A percentile compares a stretch with the other conserved stretches of the same genome.
Conservation (phyloP, 208 protist species). For the Sergeia podlipaevii region DNA sequence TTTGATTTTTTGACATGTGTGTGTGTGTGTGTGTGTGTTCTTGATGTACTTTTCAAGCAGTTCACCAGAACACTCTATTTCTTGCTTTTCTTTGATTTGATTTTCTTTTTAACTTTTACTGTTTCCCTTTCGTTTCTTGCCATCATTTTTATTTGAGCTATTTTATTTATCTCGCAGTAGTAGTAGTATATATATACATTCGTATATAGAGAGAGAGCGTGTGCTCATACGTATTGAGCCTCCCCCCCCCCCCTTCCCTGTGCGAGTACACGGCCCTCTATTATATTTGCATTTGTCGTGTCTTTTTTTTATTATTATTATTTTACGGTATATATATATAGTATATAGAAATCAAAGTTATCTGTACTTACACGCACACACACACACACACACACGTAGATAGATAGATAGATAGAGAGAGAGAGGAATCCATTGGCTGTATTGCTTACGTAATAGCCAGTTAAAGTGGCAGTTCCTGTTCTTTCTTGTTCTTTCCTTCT, state of each 20-base stretch:
- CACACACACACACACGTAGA: background rate
- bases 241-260: too few species aligned
- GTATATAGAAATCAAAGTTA: background rate
- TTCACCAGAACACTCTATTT: too few species aligned
- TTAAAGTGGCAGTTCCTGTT: background rate
- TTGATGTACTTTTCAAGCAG: too few species aligned
- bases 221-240: background rate
- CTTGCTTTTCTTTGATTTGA: constrained; percentile 2
- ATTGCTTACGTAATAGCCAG: background rate
- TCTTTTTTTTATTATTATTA: background rate
- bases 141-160: constrained; percentile 11
- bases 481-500: background rate
- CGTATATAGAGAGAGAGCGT: constrained; percentile 1
- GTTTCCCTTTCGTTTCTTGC: background rate
- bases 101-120: constrained; percentile 10
- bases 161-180: too few species aligned
- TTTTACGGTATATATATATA: background rate
- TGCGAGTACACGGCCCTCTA: background rate
- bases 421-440: background rate
- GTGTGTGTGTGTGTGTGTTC: too few species aligned
- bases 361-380: background rate
- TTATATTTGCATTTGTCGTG: constrained; percentile 4
- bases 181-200: background rate
- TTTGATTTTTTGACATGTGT: too few species aligned
- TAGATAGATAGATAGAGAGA: background rate